Percentiles rank a stretch among this genome's conserved stretches.
Conservation (phyloP, 2,329 filamentous ascomycete species). For the Rhinocladiella mackenziei region DNA sequence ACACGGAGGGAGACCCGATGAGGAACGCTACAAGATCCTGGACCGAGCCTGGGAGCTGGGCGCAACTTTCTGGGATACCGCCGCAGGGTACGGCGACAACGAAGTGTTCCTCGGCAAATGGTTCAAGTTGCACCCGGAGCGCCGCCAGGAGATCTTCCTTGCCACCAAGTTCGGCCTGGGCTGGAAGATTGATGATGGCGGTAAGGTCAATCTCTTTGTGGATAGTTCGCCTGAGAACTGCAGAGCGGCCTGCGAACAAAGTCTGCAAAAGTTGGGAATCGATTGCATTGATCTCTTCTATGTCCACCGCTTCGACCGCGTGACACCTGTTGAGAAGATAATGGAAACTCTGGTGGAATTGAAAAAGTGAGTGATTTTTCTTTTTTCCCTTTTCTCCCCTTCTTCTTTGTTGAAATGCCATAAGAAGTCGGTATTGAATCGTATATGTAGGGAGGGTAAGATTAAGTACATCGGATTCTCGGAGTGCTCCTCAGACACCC, state of each 20-base stretch:
- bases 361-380: constrained; percentile 36
- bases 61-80: constrained; percentile 44
- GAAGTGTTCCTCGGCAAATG: constrained; percentile 29
- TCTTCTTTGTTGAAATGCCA: background rate
- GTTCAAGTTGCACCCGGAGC: constrained; percentile 39
- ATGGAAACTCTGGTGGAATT: constrained; percentile 43
- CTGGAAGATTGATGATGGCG: constrained; percentile 24
- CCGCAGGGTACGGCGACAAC: constrained; percentile 28
- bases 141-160: constrained; percentile 41
- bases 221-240: constrained; percentile 39
- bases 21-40: constrained; percentile 44
- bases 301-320: constrained; percentile 41
- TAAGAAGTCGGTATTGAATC: background rate
- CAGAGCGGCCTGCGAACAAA: constrained; percentile 35
- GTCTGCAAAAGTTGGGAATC: constrained; percentile 37
- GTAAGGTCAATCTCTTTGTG: constrained; percentile 27
- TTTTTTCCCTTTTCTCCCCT: background rate
- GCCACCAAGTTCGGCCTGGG: constrained; percentile 41
- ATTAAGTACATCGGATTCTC: constrained; percentile 56
- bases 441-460: constrained; percentile 46
- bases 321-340: constrained; percentile 44
- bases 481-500: constrained; percentile 48
- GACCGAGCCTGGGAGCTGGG: constrained; percentile 46
- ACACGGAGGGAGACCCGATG: constrained; percentile 30
- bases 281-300: constrained; percentile 43